Conservation (phyloP, 768 basidiomycete species). For the Tricholoma matsutake region DNA sequence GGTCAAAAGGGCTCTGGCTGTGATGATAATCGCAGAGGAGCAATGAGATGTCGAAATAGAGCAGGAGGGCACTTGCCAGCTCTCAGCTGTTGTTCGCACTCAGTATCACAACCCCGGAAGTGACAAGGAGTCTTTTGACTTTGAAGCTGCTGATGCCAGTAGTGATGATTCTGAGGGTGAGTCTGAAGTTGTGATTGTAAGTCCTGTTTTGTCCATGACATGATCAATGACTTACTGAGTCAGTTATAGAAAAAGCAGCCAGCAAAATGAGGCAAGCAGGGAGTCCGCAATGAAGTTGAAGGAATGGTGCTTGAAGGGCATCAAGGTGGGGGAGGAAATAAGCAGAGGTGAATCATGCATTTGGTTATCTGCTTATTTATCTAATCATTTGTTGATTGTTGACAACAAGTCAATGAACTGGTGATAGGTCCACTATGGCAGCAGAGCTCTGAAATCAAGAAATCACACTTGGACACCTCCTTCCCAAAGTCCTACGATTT, state of each 20-base stretch:
- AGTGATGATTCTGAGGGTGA: too few relatives aligned
- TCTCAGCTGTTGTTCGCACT: neutral
- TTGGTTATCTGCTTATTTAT: neutral
- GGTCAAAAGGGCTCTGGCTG: neutral
- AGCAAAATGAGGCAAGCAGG: neutral
- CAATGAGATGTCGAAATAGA: neutral
- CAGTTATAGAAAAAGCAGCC: neutral
- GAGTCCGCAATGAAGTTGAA: neutral
- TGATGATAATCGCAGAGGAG: neutral
- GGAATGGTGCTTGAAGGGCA: neutral
- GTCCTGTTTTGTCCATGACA: neutral
- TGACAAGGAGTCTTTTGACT: too few relatives aligned
- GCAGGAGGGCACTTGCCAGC: neutral
- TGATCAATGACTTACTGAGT: neutral
- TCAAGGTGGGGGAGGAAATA: neutral
- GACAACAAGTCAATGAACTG: neutral
- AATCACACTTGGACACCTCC: too few relatives aligned
- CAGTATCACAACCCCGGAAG: too few relatives aligned
- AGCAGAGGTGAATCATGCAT: neutral
- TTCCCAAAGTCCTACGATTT: too few relatives aligned
- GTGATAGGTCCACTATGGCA: too few relatives aligned
- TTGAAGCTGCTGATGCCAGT: too few relatives aligned
- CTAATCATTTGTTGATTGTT: neutral
- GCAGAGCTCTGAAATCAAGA: too few relatives aligned
- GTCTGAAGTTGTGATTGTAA: neutral